Percentiles rank a stretch among this genome's conserved stretches.
Conservation (phyloP, 108 stramenopile genomes). For the Discostella stelligeroides region DNA sequence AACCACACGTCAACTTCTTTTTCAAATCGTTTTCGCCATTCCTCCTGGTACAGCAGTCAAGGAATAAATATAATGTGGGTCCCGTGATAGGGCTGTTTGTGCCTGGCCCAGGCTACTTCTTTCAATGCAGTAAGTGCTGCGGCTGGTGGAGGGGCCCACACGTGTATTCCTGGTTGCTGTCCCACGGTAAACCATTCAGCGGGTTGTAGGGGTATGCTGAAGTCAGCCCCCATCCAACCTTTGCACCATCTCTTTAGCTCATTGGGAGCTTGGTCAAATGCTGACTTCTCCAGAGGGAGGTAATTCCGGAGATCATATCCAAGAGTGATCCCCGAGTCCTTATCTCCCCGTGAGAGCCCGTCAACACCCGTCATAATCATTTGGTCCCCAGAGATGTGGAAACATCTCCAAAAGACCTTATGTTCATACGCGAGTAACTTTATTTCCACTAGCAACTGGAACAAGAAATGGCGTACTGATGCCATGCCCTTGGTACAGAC, state of each 20-base stretch:
- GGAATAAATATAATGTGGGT: constrained; percentile 15
- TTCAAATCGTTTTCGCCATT: constrained; percentile 15
- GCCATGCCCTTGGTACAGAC: not conserved
- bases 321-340: constrained; percentile 12
- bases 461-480: not conserved
- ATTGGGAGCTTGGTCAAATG: constrained; percentile 2
- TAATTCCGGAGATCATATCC: constrained; percentile 14
- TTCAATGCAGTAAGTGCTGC: constrained; percentile 13
- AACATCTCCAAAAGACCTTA: constrained; percentile 4
- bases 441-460: constrained; percentile 3
- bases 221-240: constrained; percentile 13
- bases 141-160: constrained; percentile 23
- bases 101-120: not conserved
- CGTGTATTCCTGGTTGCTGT: constrained; percentile 8
- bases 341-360: constrained; percentile 24
- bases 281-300: not conserved
- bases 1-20: constrained; percentile 24
- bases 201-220: not conserved
- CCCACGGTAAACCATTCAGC: constrained; percentile 11
- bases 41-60: constrained; percentile 16
- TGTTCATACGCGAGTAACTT: not conserved
- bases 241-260: not conserved
- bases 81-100: not conserved
- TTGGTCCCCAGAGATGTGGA: constrained; percentile 18
- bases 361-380: constrained; percentile 31